phyloP scores from a whole-genome alignment of 208 protist genomes.

The Wallacemonas sp. region DNA sequence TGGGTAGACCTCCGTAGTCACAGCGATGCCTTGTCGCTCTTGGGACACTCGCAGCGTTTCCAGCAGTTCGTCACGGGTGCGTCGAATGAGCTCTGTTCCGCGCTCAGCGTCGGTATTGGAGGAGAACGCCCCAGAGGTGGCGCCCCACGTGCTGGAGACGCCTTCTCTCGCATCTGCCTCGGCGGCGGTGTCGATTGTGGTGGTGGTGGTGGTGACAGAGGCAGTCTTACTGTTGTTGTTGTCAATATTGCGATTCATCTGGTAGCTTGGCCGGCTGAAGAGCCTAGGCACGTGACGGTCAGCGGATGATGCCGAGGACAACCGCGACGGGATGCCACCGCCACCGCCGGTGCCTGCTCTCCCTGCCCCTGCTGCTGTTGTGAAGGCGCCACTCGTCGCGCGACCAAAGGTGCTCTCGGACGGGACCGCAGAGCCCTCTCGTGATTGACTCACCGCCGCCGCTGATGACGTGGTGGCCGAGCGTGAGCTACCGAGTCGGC shows the following conservation, averaged over 20 bases:
- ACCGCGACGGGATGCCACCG: not conserved
- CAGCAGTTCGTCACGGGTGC: not conserved
- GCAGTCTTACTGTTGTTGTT: not conserved
- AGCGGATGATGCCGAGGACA: not conserved
- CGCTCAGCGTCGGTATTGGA: not conserved
- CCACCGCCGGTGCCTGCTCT: not conserved
- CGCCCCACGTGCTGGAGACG: no score
- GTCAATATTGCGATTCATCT: not conserved
- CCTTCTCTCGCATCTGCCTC: no score
- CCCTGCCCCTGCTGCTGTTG: not conserved
- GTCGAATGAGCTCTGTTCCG: conserved; percentile 2
- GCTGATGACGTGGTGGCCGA: no score
- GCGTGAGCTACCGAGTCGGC: not conserved
- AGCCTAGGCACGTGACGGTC: not conserved
- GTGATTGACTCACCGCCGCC: no score
- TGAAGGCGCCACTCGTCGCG: no score
- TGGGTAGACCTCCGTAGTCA: conserved; percentile 11
- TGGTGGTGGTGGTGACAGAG: no score
- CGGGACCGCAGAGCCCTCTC: no score
- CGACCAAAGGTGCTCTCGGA: no score
- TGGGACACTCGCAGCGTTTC: not conserved
- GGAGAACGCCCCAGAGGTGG: no score
- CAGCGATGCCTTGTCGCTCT: not conserved
- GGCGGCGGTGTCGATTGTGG: no score
- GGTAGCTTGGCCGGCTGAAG: conserved; percentile 15